Conservation (phyloP, 768 basidiomycete genomes). For the Rhizopogon rudus region DNA sequence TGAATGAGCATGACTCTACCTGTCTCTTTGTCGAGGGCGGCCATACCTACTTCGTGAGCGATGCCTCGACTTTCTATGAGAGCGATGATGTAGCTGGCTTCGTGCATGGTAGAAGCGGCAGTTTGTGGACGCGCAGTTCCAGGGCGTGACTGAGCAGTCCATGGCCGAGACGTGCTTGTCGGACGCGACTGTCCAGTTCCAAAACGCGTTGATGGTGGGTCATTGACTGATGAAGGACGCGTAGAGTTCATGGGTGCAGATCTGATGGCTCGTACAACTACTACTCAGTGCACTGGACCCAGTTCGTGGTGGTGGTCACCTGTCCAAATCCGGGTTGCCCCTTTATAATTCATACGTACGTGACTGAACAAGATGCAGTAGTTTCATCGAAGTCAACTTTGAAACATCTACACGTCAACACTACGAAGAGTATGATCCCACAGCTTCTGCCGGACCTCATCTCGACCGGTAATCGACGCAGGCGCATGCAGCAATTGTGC, state of each 20-base stretch:
- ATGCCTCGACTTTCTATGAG: conserved; percentile 75
- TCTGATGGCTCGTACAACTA: not conserved
- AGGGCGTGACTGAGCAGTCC: conserved; percentile 51
- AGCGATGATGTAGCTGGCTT: conserved; percentile 61
- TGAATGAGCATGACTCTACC: conserved; percentile 76
- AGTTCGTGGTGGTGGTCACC: too few species aligned
- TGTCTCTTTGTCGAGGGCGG: conserved; percentile 76
- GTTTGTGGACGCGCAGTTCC: conserved; percentile 57
- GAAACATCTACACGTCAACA: too few species aligned
- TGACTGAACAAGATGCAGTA: too few species aligned
- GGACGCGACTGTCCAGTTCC: conserved; percentile 11
- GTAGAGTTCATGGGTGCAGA: not conserved
- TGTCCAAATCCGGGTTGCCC: too few species aligned
- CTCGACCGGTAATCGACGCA: too few species aligned
- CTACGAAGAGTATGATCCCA: too few species aligned
- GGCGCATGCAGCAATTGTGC: too few species aligned
- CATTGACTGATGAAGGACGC: not conserved
- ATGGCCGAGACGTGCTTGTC: conserved; percentile 33
- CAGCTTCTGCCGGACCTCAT: too few species aligned
- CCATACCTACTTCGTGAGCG: conserved; percentile 82
- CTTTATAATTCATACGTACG: too few species aligned
- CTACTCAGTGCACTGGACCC: too few species aligned
- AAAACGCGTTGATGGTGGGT: conserved; percentile 10
- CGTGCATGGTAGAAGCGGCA: conserved; percentile 50
- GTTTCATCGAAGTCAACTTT: too few species aligned